phyloP scores from a whole-genome alignment of 1,139 yeast genomes.

The Diutina catenulata region DNA sequence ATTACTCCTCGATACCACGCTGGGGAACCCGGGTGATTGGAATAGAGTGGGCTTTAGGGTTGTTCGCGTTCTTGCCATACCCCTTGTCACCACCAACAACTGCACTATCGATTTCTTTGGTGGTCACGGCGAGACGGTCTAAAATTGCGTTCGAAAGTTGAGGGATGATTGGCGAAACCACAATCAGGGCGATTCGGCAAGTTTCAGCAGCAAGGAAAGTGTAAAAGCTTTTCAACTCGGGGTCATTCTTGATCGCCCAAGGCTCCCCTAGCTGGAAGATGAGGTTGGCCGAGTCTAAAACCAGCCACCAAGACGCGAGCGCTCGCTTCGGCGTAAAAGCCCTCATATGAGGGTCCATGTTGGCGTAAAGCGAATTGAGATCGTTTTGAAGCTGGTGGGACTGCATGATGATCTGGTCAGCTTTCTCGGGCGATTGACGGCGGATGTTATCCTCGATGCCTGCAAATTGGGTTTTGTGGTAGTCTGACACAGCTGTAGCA shows the following conservation, averaged over 20 bases:
- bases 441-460: slow-evolving; percentile 16
- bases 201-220: slow-evolving; percentile 62
- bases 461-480: slow-evolving; percentile 13
- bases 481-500: slow-evolving; percentile 25
- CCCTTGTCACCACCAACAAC: slow-evolving; percentile 32
- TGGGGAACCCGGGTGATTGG: not conserved
- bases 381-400: slow-evolving; percentile 13
- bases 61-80: slow-evolving; percentile 24
- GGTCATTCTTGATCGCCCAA: slow-evolving; percentile 31
- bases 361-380: slow-evolving; percentile 16
- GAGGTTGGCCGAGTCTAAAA: slow-evolving; percentile 50
- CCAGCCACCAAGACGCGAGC: slow-evolving; percentile 48
- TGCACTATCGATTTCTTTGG: slow-evolving; percentile 27
- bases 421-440: slow-evolving; percentile 7
- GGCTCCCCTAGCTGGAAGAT: slow-evolving; percentile 52
- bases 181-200: slow-evolving; percentile 53
- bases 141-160: slow-evolving; percentile 43
- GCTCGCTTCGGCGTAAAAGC: slow-evolving; percentile 50
- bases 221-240: slow-evolving; percentile 33
- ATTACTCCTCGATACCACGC: too few species aligned
- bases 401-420: slow-evolving; percentile 11
- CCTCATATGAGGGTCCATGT: slow-evolving; percentile 31
- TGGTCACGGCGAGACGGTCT: slow-evolving; percentile 46
- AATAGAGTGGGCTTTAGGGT: not conserved
- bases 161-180: slow-evolving; percentile 68